Base-by-base conservation (phyloP, 148 eudicot genomes). In the Spergularia bocconei region DNA sequence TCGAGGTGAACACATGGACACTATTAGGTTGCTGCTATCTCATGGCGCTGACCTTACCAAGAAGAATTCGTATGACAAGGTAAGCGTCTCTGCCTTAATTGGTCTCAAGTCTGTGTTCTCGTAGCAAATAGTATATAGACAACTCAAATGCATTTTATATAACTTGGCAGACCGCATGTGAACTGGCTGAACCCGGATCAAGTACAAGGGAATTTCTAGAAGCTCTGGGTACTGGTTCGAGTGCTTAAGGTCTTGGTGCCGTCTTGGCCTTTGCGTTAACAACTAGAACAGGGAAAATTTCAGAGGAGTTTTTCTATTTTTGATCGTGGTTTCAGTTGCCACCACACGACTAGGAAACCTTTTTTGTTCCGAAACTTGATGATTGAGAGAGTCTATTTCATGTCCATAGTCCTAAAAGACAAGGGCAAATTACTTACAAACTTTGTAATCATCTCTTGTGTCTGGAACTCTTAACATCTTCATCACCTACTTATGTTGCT, bases 1-100 rank as follows among this genome's bases (percentile, higher is more conserved):
- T 20, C 86, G 96, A 81, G 97, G 98, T 55, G 98, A 94, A 75
- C 93, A 92, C 76, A 78, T 75, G 64, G 79, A 87, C 70, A 85
- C 83, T 33, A 79, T 94, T 29, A 81, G 85, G 79, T 77, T 92
- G 83, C 80, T 94, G 81, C 76, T 94, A 73, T 85, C 84, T n/a
- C 77, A 84, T 75, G 97, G 96, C 23, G 90, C 98, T 56, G 85
- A 89, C 74, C 86, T 88, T 71, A 74, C 87, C 10, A 86, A 57
- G 81, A 84, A 83, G 72, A 94, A 94, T 77, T 55, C 75, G 11
- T 91, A 85, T 77, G 93, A 86, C 65, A 88, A 91, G 92, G 98
- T 94, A 79, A 58, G 64, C 59, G 21, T 25, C 7, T 11, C 41
- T 57, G 57, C 36, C 19, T 20, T 12, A 11, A 12, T 6, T 6